Percentiles rank a stretch among this genome's conserved stretches.
These are phyloP conservation scores for Colletotrichum euphorbiae DNA, from an alignment of 2,329 filamentous ascomycete genomes.

Conservation along the genomic window DNA sequence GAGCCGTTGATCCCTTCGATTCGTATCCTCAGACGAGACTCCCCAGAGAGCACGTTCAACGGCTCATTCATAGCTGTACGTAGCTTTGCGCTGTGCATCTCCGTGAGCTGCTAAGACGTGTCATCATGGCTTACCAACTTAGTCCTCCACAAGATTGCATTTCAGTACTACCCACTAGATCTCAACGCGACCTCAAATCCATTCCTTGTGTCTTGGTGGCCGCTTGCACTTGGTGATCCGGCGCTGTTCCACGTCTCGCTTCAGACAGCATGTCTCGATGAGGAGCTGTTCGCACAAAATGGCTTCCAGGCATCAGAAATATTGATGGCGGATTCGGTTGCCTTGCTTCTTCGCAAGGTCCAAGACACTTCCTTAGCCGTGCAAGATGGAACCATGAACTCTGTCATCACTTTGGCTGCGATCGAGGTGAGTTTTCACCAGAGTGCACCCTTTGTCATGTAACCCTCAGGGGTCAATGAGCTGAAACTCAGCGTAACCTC, in stretches of 20 bases:
- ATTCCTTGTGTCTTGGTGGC: constrained; percentile 71
- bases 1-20: constrained; percentile 65
- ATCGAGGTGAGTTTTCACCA: constrained; percentile 61
- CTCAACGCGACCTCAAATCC: constrained; percentile 64
- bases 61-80: constrained; percentile 67
- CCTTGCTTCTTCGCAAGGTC: constrained; percentile 63
- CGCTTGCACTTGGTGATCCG: constrained; percentile 65
- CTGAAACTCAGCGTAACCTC: background rate
- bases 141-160: constrained; percentile 69
- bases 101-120: background rate
- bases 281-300: constrained; percentile 62
- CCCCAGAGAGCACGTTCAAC: constrained; percentile 61
- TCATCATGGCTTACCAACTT: background rate
- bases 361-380: constrained; percentile 58
- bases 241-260: constrained; percentile 69
- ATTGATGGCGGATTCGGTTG: constrained; percentile 68
- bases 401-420: constrained; percentile 67
- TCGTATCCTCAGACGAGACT: constrained; percentile 66
- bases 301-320: constrained; percentile 66
- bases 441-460: background rate
- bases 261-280: constrained; percentile 68
- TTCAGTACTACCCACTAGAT: constrained; percentile 70
- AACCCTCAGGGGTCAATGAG: background rate
- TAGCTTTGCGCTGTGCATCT: constrained; percentile 31
- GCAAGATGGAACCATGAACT: constrained; percentile 67